These are phyloP conservation scores for Syzygium malaccense DNA, from an alignment of 441 rosid genomes.

Conservation along the genomic window DNA sequence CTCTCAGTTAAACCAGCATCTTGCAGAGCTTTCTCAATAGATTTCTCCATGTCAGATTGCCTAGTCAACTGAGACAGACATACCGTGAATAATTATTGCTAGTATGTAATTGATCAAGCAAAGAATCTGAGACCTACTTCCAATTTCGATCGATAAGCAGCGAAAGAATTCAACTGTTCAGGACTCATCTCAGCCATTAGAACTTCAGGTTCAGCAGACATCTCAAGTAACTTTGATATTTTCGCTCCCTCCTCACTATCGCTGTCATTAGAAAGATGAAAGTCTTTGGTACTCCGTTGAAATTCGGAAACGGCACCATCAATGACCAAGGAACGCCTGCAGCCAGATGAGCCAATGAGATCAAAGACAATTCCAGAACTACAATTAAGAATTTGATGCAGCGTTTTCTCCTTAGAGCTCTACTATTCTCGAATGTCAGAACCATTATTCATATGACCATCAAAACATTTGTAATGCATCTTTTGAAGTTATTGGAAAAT, in stretches of 20 bases:
- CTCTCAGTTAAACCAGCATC: constrained; percentile 69
- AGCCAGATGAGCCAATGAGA: neutral
- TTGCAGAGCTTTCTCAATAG: constrained; percentile 58
- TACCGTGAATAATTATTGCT: constrained; percentile 13
- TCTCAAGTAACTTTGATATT: constrained; percentile 64
- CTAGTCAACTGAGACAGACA: constrained; percentile 44
- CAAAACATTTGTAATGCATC: neutral
- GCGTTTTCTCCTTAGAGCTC: neutral
- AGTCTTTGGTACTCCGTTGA: constrained; percentile 34
- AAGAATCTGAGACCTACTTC: constrained; percentile 45
- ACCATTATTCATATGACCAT: neutral
- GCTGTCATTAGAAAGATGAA: constrained; percentile 39
- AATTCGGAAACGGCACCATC: constrained; percentile 68
- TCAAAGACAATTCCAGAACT: neutral
- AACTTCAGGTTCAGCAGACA: constrained; percentile 87
- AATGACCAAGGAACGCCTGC: constrained; percentile 57
- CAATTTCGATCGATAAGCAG: constrained; percentile 57
- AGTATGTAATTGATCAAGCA: neutral
- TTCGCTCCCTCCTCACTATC: constrained; percentile 81
- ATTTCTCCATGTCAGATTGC: constrained; percentile 54
- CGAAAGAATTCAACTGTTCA: constrained; percentile 69
- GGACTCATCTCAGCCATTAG: constrained; percentile 94
- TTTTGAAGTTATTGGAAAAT: neutral
- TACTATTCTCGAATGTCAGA: neutral
- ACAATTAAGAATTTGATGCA: neutral